These are phyloP conservation scores for Coemansia sp. DNA, from an alignment of 192 early-diverging fungal genomes.

Conservation along the genomic window DNA sequence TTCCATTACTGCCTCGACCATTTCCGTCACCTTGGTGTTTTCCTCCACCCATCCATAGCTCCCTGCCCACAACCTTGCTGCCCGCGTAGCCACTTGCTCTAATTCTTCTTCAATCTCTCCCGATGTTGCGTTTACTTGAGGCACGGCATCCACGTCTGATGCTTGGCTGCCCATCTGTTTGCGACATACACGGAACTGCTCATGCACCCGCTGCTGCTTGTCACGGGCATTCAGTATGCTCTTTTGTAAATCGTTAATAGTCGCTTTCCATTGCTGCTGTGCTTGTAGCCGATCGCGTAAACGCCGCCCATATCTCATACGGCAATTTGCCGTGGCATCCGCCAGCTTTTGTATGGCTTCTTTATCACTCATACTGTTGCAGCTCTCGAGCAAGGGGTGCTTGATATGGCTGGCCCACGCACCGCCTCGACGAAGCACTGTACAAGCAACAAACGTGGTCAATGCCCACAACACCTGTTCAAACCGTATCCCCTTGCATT, in stretches of 20 bases:
- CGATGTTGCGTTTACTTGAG: conserved; percentile 16
- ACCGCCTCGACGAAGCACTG: conserved; percentile 9
- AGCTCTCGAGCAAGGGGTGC: conserved; percentile 2
- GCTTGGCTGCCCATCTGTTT: conserved; percentile 8
- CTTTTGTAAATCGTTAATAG: conserved; percentile 5
- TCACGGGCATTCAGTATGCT: neutral
- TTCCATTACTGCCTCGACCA: conserved; percentile 30
- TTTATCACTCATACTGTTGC: neutral
- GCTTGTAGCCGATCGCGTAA: conserved; percentile 37
- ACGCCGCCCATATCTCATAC: conserved; percentile 28
- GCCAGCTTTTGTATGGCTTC: neutral
- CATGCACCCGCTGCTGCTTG: conserved; percentile 4
- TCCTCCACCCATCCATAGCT: conserved; percentile 34
- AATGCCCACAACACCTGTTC: conserved; percentile 42
- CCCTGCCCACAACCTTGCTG: conserved; percentile 32
- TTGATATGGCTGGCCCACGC: conserved; percentile 15
- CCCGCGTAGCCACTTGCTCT: conserved; percentile 7
- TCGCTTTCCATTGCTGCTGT: conserved; percentile 21
- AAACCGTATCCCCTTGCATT: conserved; percentile 43
- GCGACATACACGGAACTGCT: conserved; percentile 24
- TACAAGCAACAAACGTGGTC: conserved; percentile 7
- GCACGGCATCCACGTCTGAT: conserved; percentile 5
- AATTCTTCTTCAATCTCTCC: conserved; percentile 18
- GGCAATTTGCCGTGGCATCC: conserved; percentile 9
- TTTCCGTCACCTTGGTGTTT: neutral